Base-by-base conservation (phyloP, 441 rosid genomes). In the Euphorbia schlechtendalii region DNA sequence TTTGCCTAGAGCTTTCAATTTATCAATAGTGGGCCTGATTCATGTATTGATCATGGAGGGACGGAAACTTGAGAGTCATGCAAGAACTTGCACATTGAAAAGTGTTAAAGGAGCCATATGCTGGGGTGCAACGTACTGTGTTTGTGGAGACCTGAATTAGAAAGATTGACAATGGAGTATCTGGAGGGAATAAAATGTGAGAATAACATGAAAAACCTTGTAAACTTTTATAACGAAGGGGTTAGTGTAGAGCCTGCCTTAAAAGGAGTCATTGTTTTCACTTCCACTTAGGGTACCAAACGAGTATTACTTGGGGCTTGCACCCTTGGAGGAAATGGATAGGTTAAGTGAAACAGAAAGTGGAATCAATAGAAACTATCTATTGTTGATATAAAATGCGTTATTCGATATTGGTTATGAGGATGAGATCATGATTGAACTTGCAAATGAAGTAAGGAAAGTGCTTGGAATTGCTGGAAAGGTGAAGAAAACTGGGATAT, bases 41-140 rank as follows among this genome's bases (percentile, higher is more conserved):
- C 97, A 56, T 94, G 99, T 85, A 89, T 89, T 80, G 97, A 90
- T 75, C 99, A 90, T 69, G 84, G 96, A 80, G 98, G 99, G 63
- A 94, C 99, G n/a, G n/a, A n/a, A n/a, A 58, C 96, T 91, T 27
- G 87, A 89, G 59, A 82, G 79, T 68, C 99, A 98, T 63, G 99
- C 99, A 61, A 84, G 98, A 79, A 94, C 98, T 67, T 89, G 96
- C 85, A 89, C 97, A 0, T 80, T 91, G 66, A 95, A 91, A 79
- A 66, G 76, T 58, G 68, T 57, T 68, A 92, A 86, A 76, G 98
- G 90, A 67, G 79, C 85, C 45, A 63, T 91, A 36, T 94, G 99
- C 51, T 93, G 97, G 97, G 97, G 98, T 64, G 70, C 80, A 71
- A 98, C 92, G 38, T 91, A 80, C 61, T 86, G 96, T 83, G 98